Percentiles rank a stretch among this genome's conserved stretches.
Evolutionary conservation across 345 rosid species (phyloP).

Genomic region (Melastoma malabathricum): DNA sequence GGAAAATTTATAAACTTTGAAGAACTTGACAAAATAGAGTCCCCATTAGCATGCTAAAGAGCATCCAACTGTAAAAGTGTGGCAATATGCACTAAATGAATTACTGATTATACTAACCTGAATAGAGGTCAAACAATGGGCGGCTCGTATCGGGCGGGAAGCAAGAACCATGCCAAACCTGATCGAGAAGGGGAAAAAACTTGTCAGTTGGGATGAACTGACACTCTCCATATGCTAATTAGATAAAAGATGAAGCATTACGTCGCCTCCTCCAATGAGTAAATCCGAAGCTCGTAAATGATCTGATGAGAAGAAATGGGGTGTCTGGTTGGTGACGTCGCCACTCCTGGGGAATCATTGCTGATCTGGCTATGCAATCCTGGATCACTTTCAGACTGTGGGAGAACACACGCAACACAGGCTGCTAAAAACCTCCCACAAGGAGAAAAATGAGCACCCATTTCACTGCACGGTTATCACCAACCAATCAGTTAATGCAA

Average conservation of each 20-base stretch:
- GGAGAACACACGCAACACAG: conserved; percentile 90
- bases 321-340: conserved; percentile 92
- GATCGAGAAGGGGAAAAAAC: conserved; percentile 13
- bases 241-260: conserved; percentile 24
- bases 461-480: conserved; percentile 50
- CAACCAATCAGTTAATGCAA: not conserved
- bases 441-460: conserved; percentile 99
- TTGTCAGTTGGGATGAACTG: not conserved
- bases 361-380: conserved; percentile 53
- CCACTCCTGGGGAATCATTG: conserved; percentile 47
- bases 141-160: conserved; percentile 88
- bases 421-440: conserved; percentile 96
- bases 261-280: conserved; percentile 92
- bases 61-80: not conserved
- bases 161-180: conserved; percentile 82
- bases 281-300: conserved; percentile 91
- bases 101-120: conserved; percentile 44
- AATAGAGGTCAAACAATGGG: conserved; percentile 94
- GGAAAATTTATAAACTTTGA: no score
- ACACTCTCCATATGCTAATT: not conserved
- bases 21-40: no score
- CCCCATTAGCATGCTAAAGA: no score
- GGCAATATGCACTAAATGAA: not conserved
- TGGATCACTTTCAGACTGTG: conserved; percentile 66
- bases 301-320: conserved; percentile 88